Evolutionary conservation across 2,329 filamentous ascomycete genomes (phyloP).

Genomic region (Coniochaeta prunicola): DNA sequence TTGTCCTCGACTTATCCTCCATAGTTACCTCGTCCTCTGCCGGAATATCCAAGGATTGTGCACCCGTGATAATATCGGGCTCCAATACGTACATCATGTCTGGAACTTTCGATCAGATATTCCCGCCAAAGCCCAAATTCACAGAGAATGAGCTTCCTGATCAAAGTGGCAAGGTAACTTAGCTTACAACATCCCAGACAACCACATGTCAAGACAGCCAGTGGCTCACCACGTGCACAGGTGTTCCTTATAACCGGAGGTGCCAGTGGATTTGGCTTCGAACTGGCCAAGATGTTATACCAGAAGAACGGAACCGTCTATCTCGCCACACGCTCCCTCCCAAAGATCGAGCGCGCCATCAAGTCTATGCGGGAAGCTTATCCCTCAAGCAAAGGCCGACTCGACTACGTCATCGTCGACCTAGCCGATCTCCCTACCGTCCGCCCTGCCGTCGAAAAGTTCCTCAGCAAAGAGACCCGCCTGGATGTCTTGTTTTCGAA

Average conservation of each 20-base stretch:
- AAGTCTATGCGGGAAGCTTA: constrained; percentile 11
- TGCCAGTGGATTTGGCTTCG: constrained; percentile 31
- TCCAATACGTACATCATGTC: background rate
- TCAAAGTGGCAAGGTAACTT: constrained; percentile 1
- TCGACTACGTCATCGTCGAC: constrained; percentile 29
- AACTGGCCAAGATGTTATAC: constrained; percentile 42
- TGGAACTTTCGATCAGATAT: constrained; percentile 3
- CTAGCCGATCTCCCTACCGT: constrained; percentile 34
- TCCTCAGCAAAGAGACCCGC: constrained; percentile 25
- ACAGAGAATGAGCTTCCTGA: constrained; percentile 5
- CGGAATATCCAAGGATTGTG: background rate
- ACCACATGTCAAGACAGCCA: background rate
- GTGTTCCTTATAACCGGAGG: constrained; percentile 36
- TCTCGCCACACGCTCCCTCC: constrained; percentile 23
- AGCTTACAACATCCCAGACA: constrained; percentile 3
- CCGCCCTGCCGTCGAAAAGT: constrained; percentile 26
- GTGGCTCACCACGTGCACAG: constrained; percentile 2
- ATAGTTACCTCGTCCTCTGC: no score
- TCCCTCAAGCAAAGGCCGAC: constrained; percentile 7
- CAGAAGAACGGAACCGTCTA: constrained; percentile 41
- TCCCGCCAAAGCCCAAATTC: constrained; percentile 8
- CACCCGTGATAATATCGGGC: background rate
- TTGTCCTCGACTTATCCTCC: no score
- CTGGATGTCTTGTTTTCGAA: constrained; percentile 38
- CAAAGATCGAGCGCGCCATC: constrained; percentile 25